Evolutionary conservation across 2,329 filamentous ascomycete species (phyloP), one percentile per base, ranked within the genome.

Genomic region (Diaporthe nobilis): DNA sequence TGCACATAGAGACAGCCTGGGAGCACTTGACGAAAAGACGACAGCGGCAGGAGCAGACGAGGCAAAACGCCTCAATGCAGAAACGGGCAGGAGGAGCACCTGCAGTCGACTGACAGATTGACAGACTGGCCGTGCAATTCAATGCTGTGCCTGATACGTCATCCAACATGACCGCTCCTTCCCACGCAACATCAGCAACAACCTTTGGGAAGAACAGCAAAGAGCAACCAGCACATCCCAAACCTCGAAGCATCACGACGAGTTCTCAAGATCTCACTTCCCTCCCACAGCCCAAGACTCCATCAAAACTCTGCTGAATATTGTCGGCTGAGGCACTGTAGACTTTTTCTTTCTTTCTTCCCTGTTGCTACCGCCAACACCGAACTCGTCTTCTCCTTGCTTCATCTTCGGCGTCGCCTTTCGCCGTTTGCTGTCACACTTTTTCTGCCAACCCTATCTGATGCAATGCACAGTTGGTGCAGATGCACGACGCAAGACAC

Each of bases 391-490:
- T 53, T 37, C 20, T 51, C 31, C 44, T 28, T 22, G 15, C 34
- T 57, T 65, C 34, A 25, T 51, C 49, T 25, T 39, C 25, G 25
- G 12, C 60, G 28, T 47, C 39, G 55, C 53, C 22, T 31, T 31
- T 71, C 53, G 42, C 39, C 68, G 47, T 60, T 53, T 47, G 57
- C 57, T 61, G 61, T 61, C 53, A 47, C 37, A 65, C 47, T 61
- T 49, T 31, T 31, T 63, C 28, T 37, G 12, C 53, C 70, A 42
- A 55, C 65, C 65, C 49, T 42, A 28, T 44, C 44, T 65, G 60
- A 60, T 76, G 75, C 72, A 76, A 61, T 76, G 75, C 72, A 76
- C 49, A 47, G 63, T 72, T 47, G 67, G 39, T 67, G 75, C 72
- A 74, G 49, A 75, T 60, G 68, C 75, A 34, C 70, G 51, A 67